These are phyloP conservation scores for Paramecium octaurelia DNA, from an alignment of 73 alveolate species.

Conservation along the genomic window DNA sequence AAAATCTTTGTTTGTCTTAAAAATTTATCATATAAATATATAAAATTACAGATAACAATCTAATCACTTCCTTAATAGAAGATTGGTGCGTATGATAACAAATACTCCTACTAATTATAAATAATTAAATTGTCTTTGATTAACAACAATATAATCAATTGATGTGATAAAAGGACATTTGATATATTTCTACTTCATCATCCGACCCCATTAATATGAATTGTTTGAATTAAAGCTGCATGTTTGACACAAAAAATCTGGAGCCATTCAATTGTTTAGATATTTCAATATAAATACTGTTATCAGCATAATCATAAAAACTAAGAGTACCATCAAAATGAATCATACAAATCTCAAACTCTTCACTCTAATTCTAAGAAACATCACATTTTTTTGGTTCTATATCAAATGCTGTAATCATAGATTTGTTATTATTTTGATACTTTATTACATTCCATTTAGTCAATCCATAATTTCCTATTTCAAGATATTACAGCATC, in stretches of 20 bases:
- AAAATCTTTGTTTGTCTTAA: neutral
- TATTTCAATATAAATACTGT: neutral
- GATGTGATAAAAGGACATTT: slow-evolving; percentile 6
- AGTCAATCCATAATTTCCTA: neutral
- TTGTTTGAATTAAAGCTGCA: neutral
- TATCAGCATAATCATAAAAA: neutral
- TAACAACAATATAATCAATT: neutral
- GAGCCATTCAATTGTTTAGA: neutral
- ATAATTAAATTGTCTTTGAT: too few relatives aligned
- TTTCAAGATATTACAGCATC: neutral
- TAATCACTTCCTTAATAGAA: too few relatives aligned
- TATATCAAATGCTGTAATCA: slow-evolving; percentile 19
- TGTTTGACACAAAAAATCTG: neutral
- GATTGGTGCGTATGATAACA: too few relatives aligned
- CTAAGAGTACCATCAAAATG: neutral
- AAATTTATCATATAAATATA: neutral
- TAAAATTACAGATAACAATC: too few relatives aligned
- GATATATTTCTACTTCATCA: neutral
- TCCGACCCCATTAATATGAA: slow-evolving; percentile 6
- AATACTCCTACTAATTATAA: too few relatives aligned
- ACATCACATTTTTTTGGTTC: neutral
- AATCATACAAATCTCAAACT: neutral
- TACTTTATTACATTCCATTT: neutral
- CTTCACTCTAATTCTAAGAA: neutral
- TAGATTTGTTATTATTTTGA: neutral